Evolutionary conservation across 2,329 filamentous ascomycete species (phyloP).

Genomic region (Chalaropsis thielavioides): DNA sequence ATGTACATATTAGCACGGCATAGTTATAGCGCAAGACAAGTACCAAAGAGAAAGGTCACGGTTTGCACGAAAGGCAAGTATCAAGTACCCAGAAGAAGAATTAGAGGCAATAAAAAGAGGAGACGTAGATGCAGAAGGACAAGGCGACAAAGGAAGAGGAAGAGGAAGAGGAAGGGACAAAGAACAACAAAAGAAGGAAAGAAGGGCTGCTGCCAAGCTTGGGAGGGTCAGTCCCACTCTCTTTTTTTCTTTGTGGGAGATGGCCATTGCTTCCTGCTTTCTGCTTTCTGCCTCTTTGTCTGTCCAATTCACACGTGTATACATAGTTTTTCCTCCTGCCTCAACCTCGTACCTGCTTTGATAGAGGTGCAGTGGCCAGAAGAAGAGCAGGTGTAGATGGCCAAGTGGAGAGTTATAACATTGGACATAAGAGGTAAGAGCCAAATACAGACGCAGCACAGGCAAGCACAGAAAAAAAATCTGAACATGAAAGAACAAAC

Average conservation of each 20-base stretch:
- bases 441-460: neutral
- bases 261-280: neutral
- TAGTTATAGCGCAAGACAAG: too few relatives aligned
- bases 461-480: neutral
- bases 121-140: neutral
- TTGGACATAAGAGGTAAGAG: neutral
- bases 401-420: neutral
- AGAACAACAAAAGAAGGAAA: neutral
- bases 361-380: neutral
- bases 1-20: too few relatives aligned
- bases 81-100: too few relatives aligned
- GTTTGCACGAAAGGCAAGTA: too few relatives aligned
- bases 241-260: neutral
- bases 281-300: too few relatives aligned
- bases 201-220: neutral
- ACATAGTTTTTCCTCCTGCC: neutral
- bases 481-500: neutral
- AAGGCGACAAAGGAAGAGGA: neutral
- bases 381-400: neutral
- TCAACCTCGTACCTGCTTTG: constrained; percentile 4
- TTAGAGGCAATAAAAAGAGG: neutral
- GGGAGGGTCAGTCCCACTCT: neutral
- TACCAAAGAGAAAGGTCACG: too few relatives aligned
- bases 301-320: neutral
- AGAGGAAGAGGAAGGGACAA: neutral